Base-by-base conservation (phyloP, 2,329 filamentous ascomycete species). In the Aspergillus neotritici region DNA sequence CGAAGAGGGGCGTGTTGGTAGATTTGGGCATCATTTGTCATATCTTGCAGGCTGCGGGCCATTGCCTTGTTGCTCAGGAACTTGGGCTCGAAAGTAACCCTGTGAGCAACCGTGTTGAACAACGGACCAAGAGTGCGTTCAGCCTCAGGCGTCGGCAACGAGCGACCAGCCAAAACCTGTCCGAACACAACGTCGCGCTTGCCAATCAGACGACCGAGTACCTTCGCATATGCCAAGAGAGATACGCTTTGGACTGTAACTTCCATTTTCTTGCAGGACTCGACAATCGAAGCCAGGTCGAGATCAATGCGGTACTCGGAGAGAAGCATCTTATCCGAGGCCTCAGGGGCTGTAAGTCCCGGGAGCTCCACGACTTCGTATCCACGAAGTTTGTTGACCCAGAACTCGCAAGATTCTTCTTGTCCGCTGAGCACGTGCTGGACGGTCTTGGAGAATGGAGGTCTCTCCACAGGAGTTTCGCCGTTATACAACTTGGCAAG, bases 401-500 rank as follows among this genome's bases (percentile, higher is more conserved):
- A 61, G 37, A 57, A 60, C 4, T 49, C 37, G 28, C 46, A 51
- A 4, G 78, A 75, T 32, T 74, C 67, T 0, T 67, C 70, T 4
- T 72, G 66, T 0, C 67, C 62, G 3, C 66, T 59, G 0, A 80
- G 46, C 2, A 82, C 70, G 1, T 71, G 58, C 11, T 73, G 67
- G 1, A 91, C 66, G n/a, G 80, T 74, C 1, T 67, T 52, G n/a
- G 76, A 52, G 42, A 61, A 61, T 5, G 54, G 50, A 3, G 55
- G 53, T 33, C 57, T 43, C 12, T 48, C 14, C 3, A 31, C 12
- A 7, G 40, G 41, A 16, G 21, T 5, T 16, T 35, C n/a, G 2
- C 68, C 67, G 4, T 70, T 39, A 49, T 93, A 94, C 1, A 83
- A 79, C 9, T 64, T 67, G 6, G 73, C 64, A 0, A 94, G 75